These are phyloP conservation scores for Geotrichum restrictum DNA, from an alignment of 1,139 yeast species.

Conservation along the genomic window DNA sequence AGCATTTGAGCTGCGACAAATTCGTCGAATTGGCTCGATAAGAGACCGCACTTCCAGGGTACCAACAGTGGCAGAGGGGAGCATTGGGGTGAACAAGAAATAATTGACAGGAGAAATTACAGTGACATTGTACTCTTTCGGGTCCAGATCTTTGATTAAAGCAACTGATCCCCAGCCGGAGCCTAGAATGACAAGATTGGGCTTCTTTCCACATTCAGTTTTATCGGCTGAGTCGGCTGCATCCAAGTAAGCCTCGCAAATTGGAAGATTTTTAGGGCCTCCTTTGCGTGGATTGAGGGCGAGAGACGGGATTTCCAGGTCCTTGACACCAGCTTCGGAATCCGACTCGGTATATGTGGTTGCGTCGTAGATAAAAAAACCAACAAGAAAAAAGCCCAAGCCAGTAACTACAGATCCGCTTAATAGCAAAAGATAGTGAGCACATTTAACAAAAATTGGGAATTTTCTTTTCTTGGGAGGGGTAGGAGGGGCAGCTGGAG, in stretches of 20 bases:
- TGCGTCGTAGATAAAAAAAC: constrained; percentile 57
- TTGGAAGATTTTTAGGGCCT: constrained; percentile 65
- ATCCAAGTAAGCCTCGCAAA: constrained; percentile 51
- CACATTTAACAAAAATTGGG: constrained; percentile 5
- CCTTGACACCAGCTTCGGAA: constrained; percentile 40
- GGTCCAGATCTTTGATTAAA: constrained; percentile 42
- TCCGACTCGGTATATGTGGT: constrained; percentile 47
- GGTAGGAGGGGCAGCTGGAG: background rate
- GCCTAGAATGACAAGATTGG: constrained; percentile 54
- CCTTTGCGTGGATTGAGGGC: constrained; percentile 56
- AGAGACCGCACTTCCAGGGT: constrained; percentile 51
- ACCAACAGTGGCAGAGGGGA: constrained; percentile 60
- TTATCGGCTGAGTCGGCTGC: constrained; percentile 48
- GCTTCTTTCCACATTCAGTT: constrained; percentile 44
- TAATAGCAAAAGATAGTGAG: constrained; percentile 6
- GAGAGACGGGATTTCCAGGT: constrained; percentile 45
- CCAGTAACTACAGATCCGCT: constrained; percentile 12
- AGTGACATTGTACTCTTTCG: constrained; percentile 54
- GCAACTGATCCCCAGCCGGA: constrained; percentile 56
- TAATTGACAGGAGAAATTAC: constrained; percentile 60
- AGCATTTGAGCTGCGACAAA: constrained; percentile 47
- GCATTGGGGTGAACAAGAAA: constrained; percentile 55
- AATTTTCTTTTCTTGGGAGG: constrained; percentile 4
- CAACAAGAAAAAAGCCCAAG: constrained; percentile 30
- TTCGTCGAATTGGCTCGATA: constrained; percentile 55